Evolutionary conservation across 768 basidiomycete genomes (phyloP).

Genomic region (Trametes coccinea): DNA sequence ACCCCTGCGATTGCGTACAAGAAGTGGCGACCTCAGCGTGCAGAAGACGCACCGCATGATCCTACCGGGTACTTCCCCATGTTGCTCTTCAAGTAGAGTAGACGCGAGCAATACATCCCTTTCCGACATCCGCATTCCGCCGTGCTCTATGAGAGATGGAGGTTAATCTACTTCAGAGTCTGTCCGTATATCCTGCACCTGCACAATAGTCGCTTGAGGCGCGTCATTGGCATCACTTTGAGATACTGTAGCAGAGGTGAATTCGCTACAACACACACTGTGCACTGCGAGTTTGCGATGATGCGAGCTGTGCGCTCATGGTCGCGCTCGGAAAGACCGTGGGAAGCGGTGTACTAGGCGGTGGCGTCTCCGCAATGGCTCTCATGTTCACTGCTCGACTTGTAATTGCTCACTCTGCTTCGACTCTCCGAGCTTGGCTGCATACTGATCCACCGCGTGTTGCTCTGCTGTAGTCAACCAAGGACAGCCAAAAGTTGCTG

Average conservation of each 20-base stretch:
- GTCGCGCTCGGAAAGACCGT: not conserved
- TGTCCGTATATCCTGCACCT: too few species aligned
- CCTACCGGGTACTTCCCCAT: slow-evolving; percentile 84
- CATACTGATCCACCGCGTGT: too few species aligned
- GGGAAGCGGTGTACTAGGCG: not conserved
- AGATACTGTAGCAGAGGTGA: too few species aligned
- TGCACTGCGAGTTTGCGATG: not conserved
- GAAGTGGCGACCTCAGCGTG: slow-evolving; percentile 72
- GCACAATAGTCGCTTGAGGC: not conserved
- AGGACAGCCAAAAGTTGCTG: too few species aligned
- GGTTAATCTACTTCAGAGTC: too few species aligned
- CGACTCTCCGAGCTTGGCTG: too few species aligned
- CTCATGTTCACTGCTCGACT: not conserved
- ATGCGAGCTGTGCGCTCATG: not conserved
- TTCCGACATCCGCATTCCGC: too few species aligned
- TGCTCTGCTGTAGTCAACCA: too few species aligned
- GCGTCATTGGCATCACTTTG: too few species aligned
- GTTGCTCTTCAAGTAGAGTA: slow-evolving; percentile 47
- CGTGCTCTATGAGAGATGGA: too few species aligned
- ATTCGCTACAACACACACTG: too few species aligned
- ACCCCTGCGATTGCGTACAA: slow-evolving; percentile 63
- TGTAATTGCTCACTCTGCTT: too few species aligned
- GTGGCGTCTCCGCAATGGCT: not conserved
- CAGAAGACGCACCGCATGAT: slow-evolving; percentile 81
- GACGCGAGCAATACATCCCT: slow-evolving; percentile 6